phyloP scores from a whole-genome alignment of 345 rosid species.

The Camelina laxa region DNA sequence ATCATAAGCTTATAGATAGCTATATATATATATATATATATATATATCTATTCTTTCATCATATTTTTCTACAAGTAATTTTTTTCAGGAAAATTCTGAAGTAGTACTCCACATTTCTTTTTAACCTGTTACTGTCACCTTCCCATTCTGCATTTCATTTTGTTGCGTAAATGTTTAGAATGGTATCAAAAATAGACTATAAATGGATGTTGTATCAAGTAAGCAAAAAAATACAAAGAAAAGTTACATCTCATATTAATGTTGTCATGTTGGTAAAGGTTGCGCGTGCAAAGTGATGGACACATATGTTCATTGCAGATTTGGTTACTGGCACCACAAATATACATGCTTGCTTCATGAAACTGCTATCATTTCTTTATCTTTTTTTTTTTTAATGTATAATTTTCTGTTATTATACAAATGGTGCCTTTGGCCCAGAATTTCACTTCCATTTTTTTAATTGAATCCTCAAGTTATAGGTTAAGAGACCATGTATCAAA shows the following conservation, averaged over 20 bases:
- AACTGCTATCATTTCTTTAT: constrained; percentile 18
- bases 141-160: neutral
- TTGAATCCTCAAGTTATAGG: neutral
- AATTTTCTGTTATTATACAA: neutral
- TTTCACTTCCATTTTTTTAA: neutral
- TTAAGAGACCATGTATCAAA: neutral
- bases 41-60: neutral
- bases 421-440: constrained; percentile 13
- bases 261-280: constrained; percentile 30
- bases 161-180: constrained; percentile 3
- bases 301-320: neutral
- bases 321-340: constrained; percentile 36
- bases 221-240: neutral
- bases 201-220: constrained; percentile 25
- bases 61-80: neutral
- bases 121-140: neutral
- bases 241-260: constrained; percentile 7
- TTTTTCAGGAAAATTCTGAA: neutral
- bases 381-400: neutral
- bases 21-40: neutral
- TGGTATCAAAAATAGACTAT: neutral
- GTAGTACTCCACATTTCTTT: neutral
- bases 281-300: constrained; percentile 28
- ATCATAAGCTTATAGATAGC: neutral
- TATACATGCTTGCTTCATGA: constrained; percentile 42